Conservation (phyloP, 1,284 basidiomycete genomes). For the Fomitopsis pinicola region DNA sequence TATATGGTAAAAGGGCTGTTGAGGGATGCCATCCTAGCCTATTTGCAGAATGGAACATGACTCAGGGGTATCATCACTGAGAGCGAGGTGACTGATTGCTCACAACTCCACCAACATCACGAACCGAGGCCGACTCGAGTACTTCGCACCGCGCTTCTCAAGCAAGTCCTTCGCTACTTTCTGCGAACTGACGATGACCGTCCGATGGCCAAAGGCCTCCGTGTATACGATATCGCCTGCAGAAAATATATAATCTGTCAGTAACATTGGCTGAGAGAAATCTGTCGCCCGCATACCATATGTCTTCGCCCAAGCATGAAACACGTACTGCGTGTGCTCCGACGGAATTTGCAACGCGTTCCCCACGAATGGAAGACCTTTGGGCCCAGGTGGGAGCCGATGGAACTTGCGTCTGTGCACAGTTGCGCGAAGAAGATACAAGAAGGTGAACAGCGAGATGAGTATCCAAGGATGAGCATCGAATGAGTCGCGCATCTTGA, state of each 20-base stretch:
- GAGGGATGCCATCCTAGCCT: too few relatives aligned
- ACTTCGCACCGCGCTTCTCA: background rate
- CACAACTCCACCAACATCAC: background rate
- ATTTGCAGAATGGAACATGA: background rate
- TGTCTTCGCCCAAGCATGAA: background rate
- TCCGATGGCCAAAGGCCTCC: background rate
- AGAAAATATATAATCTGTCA: background rate
- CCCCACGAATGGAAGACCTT: background rate
- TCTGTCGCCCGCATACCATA: background rate
- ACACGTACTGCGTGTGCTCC: background rate
- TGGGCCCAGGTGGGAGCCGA: background rate
- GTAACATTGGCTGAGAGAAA: background rate
- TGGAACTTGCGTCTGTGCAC: background rate
- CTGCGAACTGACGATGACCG: background rate
- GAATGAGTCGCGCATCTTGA: too few relatives aligned
- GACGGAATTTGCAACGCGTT: background rate
- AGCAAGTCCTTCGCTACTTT: background rate
- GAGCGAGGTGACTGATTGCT: background rate
- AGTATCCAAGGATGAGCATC: too few relatives aligned
- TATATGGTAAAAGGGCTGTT: too few relatives aligned
- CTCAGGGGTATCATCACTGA: background rate
- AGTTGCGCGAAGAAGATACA: background rate
- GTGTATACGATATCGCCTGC: constrained; percentile 1
- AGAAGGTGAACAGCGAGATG: background rate
- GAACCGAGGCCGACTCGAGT: constrained; percentile 11